A percentile compares a stretch with the other conserved stretches of the same genome.
phyloP scores from a whole-genome alignment of 257 asterid genomes.

The Thymus quinquecostatus region DNA sequence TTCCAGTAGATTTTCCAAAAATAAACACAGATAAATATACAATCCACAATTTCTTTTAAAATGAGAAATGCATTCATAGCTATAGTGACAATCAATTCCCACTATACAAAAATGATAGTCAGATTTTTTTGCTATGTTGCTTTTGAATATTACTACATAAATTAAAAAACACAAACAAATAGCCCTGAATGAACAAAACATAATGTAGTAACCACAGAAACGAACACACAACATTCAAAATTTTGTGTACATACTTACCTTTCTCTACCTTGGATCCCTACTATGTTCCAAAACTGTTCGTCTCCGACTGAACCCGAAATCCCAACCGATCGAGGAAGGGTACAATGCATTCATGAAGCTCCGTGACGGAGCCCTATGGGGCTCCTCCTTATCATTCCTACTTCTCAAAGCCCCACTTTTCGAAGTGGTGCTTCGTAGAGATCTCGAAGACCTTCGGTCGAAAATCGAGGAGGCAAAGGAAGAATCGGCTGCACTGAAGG shows the following conservation, averaged over 20 bases:
- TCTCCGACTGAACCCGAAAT: slow-evolving; percentile 57
- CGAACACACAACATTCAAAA: slow-evolving; percentile 27
- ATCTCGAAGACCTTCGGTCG: slow-evolving; percentile 52
- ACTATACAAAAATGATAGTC: slow-evolving; percentile 26
- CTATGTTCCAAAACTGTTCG: slow-evolving; percentile 52
- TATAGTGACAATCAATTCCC: slow-evolving; percentile 5
- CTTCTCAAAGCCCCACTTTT: slow-evolving; percentile 48
- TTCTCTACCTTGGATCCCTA: slow-evolving; percentile 36
- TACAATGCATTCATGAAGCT: slow-evolving; percentile 59
- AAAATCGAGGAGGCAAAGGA: slow-evolving; percentile 58
- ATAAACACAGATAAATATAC: not conserved
- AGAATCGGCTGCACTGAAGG: slow-evolving; percentile 52
- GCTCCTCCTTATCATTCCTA: slow-evolving; percentile 60
- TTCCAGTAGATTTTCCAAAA: not conserved
- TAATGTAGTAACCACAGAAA: not conserved
- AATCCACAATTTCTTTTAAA: not conserved
- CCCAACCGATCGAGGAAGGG: slow-evolving; percentile 67
- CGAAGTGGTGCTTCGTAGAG: slow-evolving; percentile 41
- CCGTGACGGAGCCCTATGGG: slow-evolving; percentile 57
- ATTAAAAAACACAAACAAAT: slow-evolving; percentile 18
- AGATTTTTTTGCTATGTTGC: slow-evolving; percentile 12
- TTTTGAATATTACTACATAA: slow-evolving; percentile 31
- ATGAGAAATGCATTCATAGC: not conserved
- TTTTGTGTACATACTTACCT: slow-evolving; percentile 20
- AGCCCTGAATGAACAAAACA: slow-evolving; percentile 6